Evolutionary conservation across 176 grass and related monocot genomes (phyloP).

Genomic region (Rhynchospora tenuis): DNA sequence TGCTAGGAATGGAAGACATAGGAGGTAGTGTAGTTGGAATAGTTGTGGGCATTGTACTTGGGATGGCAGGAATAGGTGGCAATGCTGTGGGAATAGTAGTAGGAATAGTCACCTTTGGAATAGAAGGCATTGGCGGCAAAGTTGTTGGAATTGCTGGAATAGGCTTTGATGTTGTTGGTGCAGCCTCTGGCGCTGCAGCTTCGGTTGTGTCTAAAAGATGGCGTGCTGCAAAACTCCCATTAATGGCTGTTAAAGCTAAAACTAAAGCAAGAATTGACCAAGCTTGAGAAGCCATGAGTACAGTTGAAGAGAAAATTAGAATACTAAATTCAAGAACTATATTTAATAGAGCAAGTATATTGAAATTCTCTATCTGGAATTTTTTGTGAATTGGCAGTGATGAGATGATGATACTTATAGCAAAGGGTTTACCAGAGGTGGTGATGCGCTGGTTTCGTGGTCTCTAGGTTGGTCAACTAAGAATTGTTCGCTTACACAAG

Average conservation of each 20-base stretch:
- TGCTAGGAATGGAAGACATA: background rate
- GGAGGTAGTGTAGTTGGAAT: constrained; percentile 20
- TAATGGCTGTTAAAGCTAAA: background rate
- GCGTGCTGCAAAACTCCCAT: background rate
- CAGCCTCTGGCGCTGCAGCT: background rate
- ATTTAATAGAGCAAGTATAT: background rate
- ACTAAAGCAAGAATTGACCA: background rate
- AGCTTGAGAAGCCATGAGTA: background rate
- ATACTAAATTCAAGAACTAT: background rate
- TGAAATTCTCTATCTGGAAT: background rate
- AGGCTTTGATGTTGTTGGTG: background rate
- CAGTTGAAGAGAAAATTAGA: background rate
- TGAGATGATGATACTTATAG: background rate
- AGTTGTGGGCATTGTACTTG: background rate
- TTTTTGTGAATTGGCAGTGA: background rate
- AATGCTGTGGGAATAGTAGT: background rate
- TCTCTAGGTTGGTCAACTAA: background rate
- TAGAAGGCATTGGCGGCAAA: constrained; percentile 31
- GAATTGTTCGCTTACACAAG: too few species aligned
- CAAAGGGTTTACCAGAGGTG: background rate
- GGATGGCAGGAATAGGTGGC: background rate
- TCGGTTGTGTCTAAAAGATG: background rate
- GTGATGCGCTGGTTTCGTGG: too few species aligned
- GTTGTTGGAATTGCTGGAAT: constrained; percentile 31
- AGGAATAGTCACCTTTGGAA: constrained; percentile 33